Conservation (phyloP, 108 stramenopile genomes). For the Chaetoceros muelleri region DNA sequence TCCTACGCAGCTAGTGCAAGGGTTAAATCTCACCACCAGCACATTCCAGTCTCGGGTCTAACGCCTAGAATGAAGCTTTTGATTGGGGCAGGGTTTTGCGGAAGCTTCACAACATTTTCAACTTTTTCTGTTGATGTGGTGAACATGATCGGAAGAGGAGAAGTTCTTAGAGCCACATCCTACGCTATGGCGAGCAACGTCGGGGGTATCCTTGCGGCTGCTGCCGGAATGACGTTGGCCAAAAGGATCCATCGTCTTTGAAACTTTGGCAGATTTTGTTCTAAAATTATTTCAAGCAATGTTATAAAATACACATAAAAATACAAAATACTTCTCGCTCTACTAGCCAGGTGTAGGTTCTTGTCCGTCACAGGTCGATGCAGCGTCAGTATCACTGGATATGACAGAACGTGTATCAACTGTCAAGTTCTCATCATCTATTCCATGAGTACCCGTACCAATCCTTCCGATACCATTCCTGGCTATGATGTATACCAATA, state of each 20-base stretch:
- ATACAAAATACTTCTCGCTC: too few relatives aligned
- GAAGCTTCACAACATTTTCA: slow-evolving; percentile 66
- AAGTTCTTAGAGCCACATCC: slow-evolving; percentile 28
- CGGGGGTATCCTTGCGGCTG: slow-evolving; percentile 50
- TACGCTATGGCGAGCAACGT: slow-evolving; percentile 58
- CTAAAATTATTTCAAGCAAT: too few relatives aligned
- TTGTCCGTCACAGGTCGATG: too few relatives aligned
- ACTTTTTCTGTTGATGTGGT: slow-evolving; percentile 68
- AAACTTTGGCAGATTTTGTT: too few relatives aligned
- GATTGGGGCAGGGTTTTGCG: slow-evolving; percentile 64
- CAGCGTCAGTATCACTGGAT: not conserved
- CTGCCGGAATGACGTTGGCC: slow-evolving; percentile 38
- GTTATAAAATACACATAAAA: too few relatives aligned
- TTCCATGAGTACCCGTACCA: not conserved
- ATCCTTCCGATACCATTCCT: not conserved
- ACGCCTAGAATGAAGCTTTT: slow-evolving; percentile 47
- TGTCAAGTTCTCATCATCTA: not conserved
- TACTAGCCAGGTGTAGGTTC: too few relatives aligned
- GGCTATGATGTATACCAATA: not conserved
- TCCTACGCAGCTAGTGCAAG: not conserved
- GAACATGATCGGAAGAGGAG: slow-evolving; percentile 38
- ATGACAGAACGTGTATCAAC: not conserved
- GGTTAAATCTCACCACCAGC: slow-evolving; percentile 7
- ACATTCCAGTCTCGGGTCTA: slow-evolving; percentile 17
- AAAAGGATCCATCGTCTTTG: too few relatives aligned